Base-by-base conservation (phyloP, 805 yeast genomes). In the Babjeviella inositovora region DNA sequence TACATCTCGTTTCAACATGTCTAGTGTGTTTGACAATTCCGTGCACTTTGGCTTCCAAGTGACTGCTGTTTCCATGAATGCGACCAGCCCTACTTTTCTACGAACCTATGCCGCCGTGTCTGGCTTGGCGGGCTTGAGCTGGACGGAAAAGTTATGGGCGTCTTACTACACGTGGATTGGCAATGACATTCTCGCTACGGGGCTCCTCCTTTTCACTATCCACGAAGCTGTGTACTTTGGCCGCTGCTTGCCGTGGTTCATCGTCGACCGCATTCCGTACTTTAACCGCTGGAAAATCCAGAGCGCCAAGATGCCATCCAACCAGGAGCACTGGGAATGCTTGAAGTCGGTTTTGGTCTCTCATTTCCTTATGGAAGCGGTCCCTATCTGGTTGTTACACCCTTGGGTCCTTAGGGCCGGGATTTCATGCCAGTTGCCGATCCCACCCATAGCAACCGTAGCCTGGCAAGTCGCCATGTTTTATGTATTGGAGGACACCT, bases 371-470 rank as follows among this genome's bases (percentile, higher is more conserved):
- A 93, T 87, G 24, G 98, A 87, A 58, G 93, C 93, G 5, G 58
- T 90, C 31, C 97, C 96, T 27, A 90, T 87, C 35, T 87, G 95
- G 94, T 74, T 84, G 24, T 87, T 87, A 70, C 96, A 87, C 49
- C 93, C 95, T 31, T 53, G 90, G 43, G 81, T 95, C 54, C 69
- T 72, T 39, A 58, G 61, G 37, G 61, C 85, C 32, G 92, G 93
- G 31, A 77, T 90, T 36, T 50, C 71, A 7, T 67, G 69, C 39
- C 56, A 62, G 14, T 92, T 84, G 9, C 96, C 97, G 10, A 84
- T 87, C 63, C 96, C 97, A 24, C 42, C 66, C 8, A 37, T 55
- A 41, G 49, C 50, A 26, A 65, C 65, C 15, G 70, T 80, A 50
- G 45, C 53, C 13, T 39, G 53, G 25, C 96, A 87, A 49, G 62